Evolutionary conservation across 495 filamentous ascomycete species (phyloP).

Genomic region (Trichoderma gamsii): DNA sequence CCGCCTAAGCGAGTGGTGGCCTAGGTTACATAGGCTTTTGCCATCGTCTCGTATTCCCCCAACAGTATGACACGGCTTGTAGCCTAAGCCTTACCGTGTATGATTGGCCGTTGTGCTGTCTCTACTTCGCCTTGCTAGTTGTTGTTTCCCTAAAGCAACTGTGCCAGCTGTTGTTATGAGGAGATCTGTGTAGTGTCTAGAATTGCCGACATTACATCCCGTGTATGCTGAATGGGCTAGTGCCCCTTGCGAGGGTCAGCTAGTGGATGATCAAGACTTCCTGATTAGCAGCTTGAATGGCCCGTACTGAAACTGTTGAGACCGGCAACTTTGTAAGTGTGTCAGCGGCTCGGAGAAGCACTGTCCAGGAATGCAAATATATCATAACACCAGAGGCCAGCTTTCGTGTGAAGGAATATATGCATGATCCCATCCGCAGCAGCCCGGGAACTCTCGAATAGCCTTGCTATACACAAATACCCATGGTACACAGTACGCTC

Average conservation of each 20-base stretch:
- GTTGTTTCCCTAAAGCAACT: not conserved
- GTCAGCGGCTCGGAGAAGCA: not conserved
- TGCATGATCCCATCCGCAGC: no score
- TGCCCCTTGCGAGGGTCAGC: not conserved
- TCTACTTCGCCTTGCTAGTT: not conserved
- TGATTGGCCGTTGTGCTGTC: not conserved
- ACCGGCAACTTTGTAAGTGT: not conserved
- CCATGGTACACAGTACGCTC: no score
- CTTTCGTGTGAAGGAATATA: no score
- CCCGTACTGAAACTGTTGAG: not conserved
- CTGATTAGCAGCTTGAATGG: not conserved
- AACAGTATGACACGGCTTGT: not conserved
- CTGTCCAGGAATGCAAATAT: not conserved
- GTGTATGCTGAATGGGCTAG: not conserved
- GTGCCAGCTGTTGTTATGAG: not conserved
- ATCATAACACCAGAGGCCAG: not conserved
- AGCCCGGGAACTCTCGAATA: no score
- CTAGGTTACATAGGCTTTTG: not conserved
- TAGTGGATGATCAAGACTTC: slow-evolving; percentile 7
- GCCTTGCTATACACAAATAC: no score
- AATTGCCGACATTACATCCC: slow-evolving; percentile 3
- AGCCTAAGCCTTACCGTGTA: not conserved
- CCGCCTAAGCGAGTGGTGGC: not conserved
- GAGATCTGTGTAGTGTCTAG: not conserved
- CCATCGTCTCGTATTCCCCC: not conserved